Evolutionary conservation across 148 eudicot genomes (phyloP).

Genomic region (Rheum nobile): DNA sequence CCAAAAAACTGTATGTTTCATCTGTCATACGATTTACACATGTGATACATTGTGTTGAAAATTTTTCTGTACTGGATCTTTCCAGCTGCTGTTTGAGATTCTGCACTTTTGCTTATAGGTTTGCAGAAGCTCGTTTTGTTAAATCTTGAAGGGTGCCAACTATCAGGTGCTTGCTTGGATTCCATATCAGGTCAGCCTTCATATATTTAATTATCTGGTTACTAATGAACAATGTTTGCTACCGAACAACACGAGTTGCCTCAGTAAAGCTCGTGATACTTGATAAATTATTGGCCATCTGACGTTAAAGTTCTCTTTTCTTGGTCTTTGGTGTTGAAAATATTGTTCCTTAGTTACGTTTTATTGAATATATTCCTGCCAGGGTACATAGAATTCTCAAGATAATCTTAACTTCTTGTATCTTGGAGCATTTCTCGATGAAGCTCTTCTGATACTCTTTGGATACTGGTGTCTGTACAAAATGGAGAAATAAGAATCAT

Average conservation of each 20-base stretch:
- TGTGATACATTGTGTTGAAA: not conserved
- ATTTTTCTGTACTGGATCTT: not conserved
- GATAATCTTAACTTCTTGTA: not conserved
- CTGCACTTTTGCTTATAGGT: slow-evolving; percentile 24
- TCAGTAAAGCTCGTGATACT: not conserved
- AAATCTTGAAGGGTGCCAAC: slow-evolving; percentile 76
- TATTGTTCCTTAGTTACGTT: not conserved
- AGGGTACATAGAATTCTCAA: not conserved
- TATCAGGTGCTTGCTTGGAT: slow-evolving; percentile 66
- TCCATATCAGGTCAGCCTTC: slow-evolving; percentile 49
- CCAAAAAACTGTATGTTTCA: not conserved
- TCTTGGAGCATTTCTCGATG: not conserved
- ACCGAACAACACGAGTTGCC: not conserved
- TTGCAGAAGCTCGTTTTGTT: slow-evolving; percentile 48
- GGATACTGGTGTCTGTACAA: not conserved
- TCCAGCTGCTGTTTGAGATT: not conserved
- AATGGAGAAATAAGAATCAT: not conserved
- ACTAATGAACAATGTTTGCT: not conserved
- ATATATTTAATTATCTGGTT: not conserved
- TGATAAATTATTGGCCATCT: not conserved
- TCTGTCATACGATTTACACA: not conserved
- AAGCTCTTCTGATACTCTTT: not conserved
- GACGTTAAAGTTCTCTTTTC: not conserved
- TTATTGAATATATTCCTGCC: not conserved
- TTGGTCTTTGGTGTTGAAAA: not conserved